Evolutionary conservation across 306 rosid species (phyloP).

Genomic region (Lathyrus tuberosus): DNA sequence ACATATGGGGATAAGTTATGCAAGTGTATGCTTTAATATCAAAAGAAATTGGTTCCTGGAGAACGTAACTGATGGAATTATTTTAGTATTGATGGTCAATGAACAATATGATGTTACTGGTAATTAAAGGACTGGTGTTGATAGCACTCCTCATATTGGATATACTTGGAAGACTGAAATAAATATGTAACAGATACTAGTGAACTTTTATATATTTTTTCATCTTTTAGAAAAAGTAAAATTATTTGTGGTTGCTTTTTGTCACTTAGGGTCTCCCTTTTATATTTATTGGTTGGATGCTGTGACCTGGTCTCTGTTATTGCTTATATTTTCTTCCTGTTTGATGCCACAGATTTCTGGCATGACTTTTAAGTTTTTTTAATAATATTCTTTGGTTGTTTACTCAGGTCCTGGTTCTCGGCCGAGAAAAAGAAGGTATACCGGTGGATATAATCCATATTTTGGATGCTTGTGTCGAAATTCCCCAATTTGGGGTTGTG

Average conservation of each 20-base stretch:
- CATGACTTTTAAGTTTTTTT: neutral
- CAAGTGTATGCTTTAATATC: neutral
- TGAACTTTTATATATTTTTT: neutral
- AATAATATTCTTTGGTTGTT: constrained; percentile 33
- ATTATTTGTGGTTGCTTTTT: neutral
- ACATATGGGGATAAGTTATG: no score
- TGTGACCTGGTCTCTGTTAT: constrained; percentile 9
- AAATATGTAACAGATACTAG: neutral
- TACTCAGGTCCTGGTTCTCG: constrained; percentile 84
- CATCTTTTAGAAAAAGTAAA: neutral
- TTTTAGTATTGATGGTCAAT: neutral
- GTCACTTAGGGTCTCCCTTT: neutral
- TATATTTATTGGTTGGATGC: neutral
- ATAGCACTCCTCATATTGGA: no score
- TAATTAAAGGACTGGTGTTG: no score
- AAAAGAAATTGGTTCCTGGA: neutral
- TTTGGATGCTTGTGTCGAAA: constrained; percentile 88
- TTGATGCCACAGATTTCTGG: constrained; percentile 5
- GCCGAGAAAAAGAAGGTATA: constrained; percentile 94
- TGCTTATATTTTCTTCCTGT: constrained; percentile 8
- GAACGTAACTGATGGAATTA: neutral
- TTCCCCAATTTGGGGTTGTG: constrained; percentile 92
- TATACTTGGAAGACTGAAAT: neutral
- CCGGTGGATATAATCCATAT: constrained; percentile 91
- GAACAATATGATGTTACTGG: neutral